phyloP scores from a whole-genome alignment of 768 basidiomycete genomes.

The Amanita rimosa region DNA sequence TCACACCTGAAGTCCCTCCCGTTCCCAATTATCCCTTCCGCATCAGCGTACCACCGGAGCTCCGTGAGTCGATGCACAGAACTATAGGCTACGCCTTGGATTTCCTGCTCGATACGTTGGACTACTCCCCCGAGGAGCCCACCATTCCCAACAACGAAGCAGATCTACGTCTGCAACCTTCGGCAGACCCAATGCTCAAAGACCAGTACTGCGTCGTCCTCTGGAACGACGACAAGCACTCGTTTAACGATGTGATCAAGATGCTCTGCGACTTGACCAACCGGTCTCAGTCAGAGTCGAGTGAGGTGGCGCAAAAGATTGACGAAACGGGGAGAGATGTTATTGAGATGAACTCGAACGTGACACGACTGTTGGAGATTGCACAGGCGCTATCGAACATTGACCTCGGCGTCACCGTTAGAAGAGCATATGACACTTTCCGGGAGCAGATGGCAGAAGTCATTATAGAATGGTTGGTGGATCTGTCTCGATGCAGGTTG shows the following conservation, averaged over 20 bases:
- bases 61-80: constrained; percentile 62
- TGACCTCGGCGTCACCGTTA: constrained; percentile 84
- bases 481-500: constrained; percentile 63
- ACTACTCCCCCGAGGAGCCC: constrained; percentile 73
- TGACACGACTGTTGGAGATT: constrained; percentile 52
- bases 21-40: constrained; percentile 51
- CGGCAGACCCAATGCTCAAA: constrained; percentile 68
- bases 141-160: constrained; percentile 53
- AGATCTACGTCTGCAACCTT: constrained; percentile 62
- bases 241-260: constrained; percentile 76
- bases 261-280: constrained; percentile 50
- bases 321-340: constrained; percentile 79
- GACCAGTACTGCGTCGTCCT: constrained; percentile 75
- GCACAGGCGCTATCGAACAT: constrained; percentile 76
- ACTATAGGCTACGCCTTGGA: constrained; percentile 73
- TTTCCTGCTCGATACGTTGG: constrained; percentile 74
- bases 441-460: constrained; percentile 77
- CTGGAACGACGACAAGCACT: constrained; percentile 98
- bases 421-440: constrained; percentile 80
- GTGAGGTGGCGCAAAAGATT: constrained; percentile 42
- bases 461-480: constrained; percentile 79
- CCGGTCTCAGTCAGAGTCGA: constrained; percentile 46
- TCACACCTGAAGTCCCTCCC: constrained; percentile 44
- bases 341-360: constrained; percentile 60
- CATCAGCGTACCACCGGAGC: constrained; percentile 45